phyloP scores from a whole-genome alignment of 805 yeast genomes.

The Myxozyma sirexii region DNA sequence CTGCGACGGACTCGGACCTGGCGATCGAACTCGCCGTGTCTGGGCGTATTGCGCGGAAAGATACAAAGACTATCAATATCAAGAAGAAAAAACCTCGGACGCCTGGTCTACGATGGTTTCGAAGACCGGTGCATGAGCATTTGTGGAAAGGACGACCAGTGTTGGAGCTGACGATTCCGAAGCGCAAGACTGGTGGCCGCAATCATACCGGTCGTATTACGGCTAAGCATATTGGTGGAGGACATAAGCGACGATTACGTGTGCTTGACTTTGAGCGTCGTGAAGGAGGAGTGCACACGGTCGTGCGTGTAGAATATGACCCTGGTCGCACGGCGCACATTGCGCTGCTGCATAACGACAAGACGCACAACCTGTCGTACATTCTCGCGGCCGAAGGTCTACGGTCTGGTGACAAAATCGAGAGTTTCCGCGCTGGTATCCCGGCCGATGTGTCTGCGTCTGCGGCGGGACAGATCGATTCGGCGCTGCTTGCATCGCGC shows the following conservation, averaged over 20 bases:
- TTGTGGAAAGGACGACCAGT: constrained; percentile 84
- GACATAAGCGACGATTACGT: constrained; percentile 86
- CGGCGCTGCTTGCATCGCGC: constrained; percentile 83
- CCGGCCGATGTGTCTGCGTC: constrained; percentile 66
- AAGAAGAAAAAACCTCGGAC: constrained; percentile 27
- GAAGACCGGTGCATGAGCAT: constrained; percentile 84
- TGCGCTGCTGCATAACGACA: constrained; percentile 73
- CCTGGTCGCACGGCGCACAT: constrained; percentile 93
- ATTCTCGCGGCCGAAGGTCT: constrained; percentile 90
- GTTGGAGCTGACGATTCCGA: constrained; percentile 70
- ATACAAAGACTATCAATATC: constrained; percentile 10
- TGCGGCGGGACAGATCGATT: constrained; percentile 79
- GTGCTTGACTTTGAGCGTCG: constrained; percentile 73
- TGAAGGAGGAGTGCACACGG: constrained; percentile 72
- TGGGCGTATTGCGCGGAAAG: constrained; percentile 3
- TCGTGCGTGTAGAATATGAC: constrained; percentile 89
- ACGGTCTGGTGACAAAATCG: constrained; percentile 89
- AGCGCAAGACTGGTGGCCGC: constrained; percentile 80
- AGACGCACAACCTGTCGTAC: constrained; percentile 67
- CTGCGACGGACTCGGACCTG: background rate
- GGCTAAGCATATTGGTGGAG: constrained; percentile 96
- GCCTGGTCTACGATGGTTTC: constrained; percentile 58
- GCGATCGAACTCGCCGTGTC: background rate
- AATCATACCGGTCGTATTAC: constrained; percentile 86
- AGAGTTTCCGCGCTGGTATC: constrained; percentile 85